These are phyloP conservation scores for Coemansia sp. DNA, from an alignment of 192 early-diverging fungal genomes.

Conservation along the genomic window DNA sequence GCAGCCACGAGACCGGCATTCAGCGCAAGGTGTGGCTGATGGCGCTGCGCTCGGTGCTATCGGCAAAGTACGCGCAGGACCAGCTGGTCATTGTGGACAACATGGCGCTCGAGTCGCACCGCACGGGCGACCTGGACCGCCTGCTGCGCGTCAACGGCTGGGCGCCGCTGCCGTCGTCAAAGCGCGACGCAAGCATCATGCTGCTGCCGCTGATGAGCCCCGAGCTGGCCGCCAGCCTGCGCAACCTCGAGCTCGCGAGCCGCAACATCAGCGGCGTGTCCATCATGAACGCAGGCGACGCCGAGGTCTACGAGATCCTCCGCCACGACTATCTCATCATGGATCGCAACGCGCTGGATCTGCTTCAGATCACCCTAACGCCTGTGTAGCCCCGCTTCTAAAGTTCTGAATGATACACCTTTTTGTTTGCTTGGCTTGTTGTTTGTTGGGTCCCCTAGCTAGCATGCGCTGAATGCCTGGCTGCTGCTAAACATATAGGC, in stretches of 20 bases:
- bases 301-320: slow-evolving; percentile 67
- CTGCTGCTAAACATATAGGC: no score
- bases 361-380: slow-evolving; percentile 58
- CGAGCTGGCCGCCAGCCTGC: slow-evolving; percentile 37
- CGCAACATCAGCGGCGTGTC: slow-evolving; percentile 62
- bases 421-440: neutral
- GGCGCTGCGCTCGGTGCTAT: slow-evolving; percentile 80
- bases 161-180: slow-evolving; percentile 23
- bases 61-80: slow-evolving; percentile 86
- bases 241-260: slow-evolving; percentile 58
- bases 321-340: slow-evolving; percentile 66
- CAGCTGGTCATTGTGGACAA: slow-evolving; percentile 85
- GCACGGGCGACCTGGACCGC: slow-evolving; percentile 59
- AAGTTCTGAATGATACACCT: neutral
- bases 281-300: slow-evolving; percentile 59
- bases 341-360: slow-evolving; percentile 62
- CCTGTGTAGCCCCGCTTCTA: slow-evolving; percentile 24
- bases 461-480: neutral
- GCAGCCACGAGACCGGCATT: slow-evolving; percentile 77
- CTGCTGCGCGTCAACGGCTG: slow-evolving; percentile 43
- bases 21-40: slow-evolving; percentile 83
- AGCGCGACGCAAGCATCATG: slow-evolving; percentile 21
- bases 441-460: no score
- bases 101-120: slow-evolving; percentile 53
- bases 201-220: slow-evolving; percentile 38